A percentile compares a stretch with the other conserved stretches of the same genome.
Conservation (phyloP, 805 yeast genomes). For the Komagataella pseudopastoris region DNA sequence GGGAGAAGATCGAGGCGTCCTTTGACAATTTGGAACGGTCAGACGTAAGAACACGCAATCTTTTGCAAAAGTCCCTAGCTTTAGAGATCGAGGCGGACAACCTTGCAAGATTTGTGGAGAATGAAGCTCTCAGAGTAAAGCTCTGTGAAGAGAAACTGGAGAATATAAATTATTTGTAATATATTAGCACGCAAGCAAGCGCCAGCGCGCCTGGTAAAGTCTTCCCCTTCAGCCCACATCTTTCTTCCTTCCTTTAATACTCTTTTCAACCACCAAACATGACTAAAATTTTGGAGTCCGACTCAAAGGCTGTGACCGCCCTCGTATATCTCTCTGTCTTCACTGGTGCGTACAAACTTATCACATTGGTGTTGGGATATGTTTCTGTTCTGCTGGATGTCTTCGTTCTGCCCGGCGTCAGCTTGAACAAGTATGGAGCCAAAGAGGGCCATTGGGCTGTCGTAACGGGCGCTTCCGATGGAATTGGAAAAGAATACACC, state of each 20-base stretch:
- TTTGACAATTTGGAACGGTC: neutral
- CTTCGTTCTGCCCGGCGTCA: conserved; percentile 47
- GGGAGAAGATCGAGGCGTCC: neutral
- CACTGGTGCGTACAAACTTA: conserved; percentile 52
- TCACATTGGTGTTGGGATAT: conserved; percentile 34
- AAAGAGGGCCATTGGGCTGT: conserved; percentile 76
- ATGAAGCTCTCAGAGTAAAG: conserved; percentile 22
- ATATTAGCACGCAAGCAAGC: neutral
- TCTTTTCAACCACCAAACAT: neutral
- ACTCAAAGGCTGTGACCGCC: neutral
- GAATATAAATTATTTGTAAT: conserved; percentile 27
- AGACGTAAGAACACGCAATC: neutral
- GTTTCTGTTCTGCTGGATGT: conserved; percentile 43
- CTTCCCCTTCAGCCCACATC: neutral
- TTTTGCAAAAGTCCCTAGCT: conserved; percentile 8
- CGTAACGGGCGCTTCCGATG: conserved; percentile 95
- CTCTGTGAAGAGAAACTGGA: conserved; percentile 35
- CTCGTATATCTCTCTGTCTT: conserved; percentile 28
- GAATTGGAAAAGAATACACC: conserved; percentile 90
- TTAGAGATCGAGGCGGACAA: conserved; percentile 15
- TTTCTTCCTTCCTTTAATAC: conserved; percentile 1
- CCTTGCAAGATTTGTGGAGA: conserved; percentile 1
- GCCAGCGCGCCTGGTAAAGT: neutral
- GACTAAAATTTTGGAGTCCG: neutral
- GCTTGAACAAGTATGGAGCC: conserved; percentile 61